Evolutionary conservation across 2,329 filamentous ascomycete species (phyloP), one percentile per base, ranked within the genome.

Genomic region (Cladophialophora yegresii): DNA sequence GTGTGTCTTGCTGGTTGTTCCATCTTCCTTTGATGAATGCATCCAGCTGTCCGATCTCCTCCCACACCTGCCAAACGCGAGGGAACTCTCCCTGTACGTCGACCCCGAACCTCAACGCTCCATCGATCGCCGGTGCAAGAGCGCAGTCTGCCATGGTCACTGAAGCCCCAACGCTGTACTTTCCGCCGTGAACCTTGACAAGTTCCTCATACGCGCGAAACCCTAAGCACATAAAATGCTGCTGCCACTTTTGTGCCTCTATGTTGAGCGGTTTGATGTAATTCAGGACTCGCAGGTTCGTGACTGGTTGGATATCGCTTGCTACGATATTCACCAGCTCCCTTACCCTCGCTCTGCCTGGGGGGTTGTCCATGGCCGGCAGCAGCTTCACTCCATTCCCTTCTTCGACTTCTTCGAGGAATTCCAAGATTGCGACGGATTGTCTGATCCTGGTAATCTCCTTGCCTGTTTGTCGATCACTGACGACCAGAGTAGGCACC

Each of bases 371-470:
- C 0, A 66, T 6, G 1, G 72, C 69, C 0, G 85, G 85, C 0
- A 87, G 78, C 0, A 87, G 77, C 0, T 76, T 69, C 0, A 72
- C 70, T 23, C 30, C 57, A 0, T 70, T 64, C 0, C 77, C 70
- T 0, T 83, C 80, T 50, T 81, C 80, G 1, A 74, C 73, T 68
- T 88, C 85, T 54, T 88, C 85, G 2, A 89, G 79, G 66, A 84
- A 89, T 70, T 88, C 85, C 3, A 89, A 77, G 0, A 85, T 85
- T 1, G 86, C 83, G 40, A 86, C 72, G 4, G 84, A 87, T 70
- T 87, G 85, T 4, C 80, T 81, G 32, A 84, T 69, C 22, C 59
- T 80, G n/a, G 75, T 76, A 45, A 84, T 75, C 22, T 71, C 69
- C 0, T 66, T 33, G 16, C 67, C 67, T 2, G 68, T 69, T 0